Base-by-base conservation (phyloP, 1,139 yeast species). In the Geotrichum australiense region DNA sequence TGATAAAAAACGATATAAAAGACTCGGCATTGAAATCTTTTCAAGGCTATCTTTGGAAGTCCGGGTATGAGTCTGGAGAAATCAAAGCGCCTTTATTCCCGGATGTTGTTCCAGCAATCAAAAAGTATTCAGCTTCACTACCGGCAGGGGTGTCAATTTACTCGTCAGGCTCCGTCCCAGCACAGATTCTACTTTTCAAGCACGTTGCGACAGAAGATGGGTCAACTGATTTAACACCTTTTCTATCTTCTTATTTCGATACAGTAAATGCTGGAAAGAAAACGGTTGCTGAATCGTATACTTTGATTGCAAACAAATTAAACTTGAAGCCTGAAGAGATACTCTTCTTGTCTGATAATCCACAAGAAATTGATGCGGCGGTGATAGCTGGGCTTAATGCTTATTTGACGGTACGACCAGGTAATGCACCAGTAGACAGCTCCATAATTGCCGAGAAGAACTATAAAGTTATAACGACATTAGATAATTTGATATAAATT, bases 161-260 rank as follows among this genome's bases (percentile, higher is more conserved):
- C 62, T 86, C 96, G 0, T 83, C 94, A n/a, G 97, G 97, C 0
- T 80, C 93, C 39, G 76, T 89, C 25, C 73, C 77, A 45, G 96
- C 96, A 0, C 97, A 89, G 55, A 79, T 79, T 49, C 64, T 87
- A 47, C 65, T 89, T 45, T 85, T 89, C 56, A 70, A 70, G 0
- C 74, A 84, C 57, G 89, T 83, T 4, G 61, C 64, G 35, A 58
- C 59, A 18, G 53, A 57, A 26, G 45, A 42, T 2, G 50, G 56
- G 5, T 50, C 61, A 5, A 53, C 62, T 15, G 81, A 83, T 58
- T 60, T 86, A 56, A 82, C 76, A 40, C 59, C 63, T 1, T 56
- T 59, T 22, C 58, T 89, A 25, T 52, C 66, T 5, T 94, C 82
- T 4, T 87, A 86, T 63, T 89, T 77, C 56, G 97, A 89, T 61